phyloP scores from a whole-genome alignment of 257 asterid species.

The Plantago major region DNA sequence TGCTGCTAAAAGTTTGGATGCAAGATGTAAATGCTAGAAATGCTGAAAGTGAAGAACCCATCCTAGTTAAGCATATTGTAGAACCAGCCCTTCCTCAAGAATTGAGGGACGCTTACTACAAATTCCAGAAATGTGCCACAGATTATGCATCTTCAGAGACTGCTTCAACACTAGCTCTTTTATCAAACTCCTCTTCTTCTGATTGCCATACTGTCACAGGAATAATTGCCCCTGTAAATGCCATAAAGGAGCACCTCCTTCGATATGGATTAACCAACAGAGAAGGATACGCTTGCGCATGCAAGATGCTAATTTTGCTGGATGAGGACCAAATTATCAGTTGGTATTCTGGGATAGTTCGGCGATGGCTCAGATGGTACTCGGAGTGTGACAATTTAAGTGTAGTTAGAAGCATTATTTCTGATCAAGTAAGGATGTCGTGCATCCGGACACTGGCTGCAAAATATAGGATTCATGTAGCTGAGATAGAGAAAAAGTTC shows the following conservation, averaged over 20 bases:
- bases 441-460: slow-evolving; percentile 78
- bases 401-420: slow-evolving; percentile 59
- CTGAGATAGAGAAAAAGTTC: slow-evolving; percentile 61
- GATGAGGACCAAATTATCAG: slow-evolving; percentile 65
- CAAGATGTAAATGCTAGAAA: slow-evolving; percentile 45
- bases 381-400: slow-evolving; percentile 52
- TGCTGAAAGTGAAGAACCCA: slow-evolving; percentile 39
- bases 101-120: slow-evolving; percentile 55
- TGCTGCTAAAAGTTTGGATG: slow-evolving; percentile 72
- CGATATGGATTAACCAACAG: slow-evolving; percentile 70
- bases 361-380: slow-evolving; percentile 82
- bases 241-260: slow-evolving; percentile 55
- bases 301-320: slow-evolving; percentile 55
- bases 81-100: slow-evolving; percentile 88
- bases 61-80: slow-evolving; percentile 50
- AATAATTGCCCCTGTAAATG: slow-evolving; percentile 54
- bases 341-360: slow-evolving; percentile 80
- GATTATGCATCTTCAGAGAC: slow-evolving; percentile 69
- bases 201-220: slow-evolving; percentile 32
- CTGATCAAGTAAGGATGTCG: slow-evolving; percentile 63
- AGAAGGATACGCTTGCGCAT: slow-evolving; percentile 57
- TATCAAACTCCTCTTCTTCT: slow-evolving; percentile 36
- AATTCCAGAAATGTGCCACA: slow-evolving; percentile 63
- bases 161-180: slow-evolving; percentile 63
- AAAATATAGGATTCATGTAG: slow-evolving; percentile 71